phyloP scores from a whole-genome alignment of 805 yeast genomes.

The Schwanniomyces yamadae region DNA sequence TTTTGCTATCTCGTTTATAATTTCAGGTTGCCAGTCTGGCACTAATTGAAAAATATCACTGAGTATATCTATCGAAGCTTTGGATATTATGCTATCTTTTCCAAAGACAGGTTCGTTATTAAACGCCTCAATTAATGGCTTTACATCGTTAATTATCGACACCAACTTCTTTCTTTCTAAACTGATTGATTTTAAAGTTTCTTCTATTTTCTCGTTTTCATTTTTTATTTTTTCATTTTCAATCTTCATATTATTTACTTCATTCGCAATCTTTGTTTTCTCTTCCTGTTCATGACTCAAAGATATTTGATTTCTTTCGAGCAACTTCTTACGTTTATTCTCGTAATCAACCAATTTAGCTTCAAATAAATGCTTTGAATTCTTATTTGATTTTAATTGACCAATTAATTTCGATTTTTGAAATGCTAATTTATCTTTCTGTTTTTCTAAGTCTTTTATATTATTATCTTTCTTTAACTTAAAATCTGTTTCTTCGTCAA shows the following conservation, averaged over 20 bases:
- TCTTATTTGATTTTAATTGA: slow-evolving; percentile 20
- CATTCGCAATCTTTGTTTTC: slow-evolving; percentile 17
- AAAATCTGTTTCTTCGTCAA: slow-evolving; percentile 33
- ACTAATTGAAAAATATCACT: slow-evolving; percentile 21
- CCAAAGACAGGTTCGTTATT: slow-evolving; percentile 21
- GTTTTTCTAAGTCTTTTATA: slow-evolving; percentile 30
- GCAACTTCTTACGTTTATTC: slow-evolving; percentile 17
- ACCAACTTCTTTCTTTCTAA: slow-evolving; percentile 24
- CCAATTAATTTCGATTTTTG: slow-evolving; percentile 28
- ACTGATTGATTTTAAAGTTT: slow-evolving; percentile 16
- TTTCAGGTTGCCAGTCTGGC: slow-evolving; percentile 37
- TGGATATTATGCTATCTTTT: slow-evolving; percentile 30
- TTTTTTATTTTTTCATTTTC: slow-evolving; percentile 18
- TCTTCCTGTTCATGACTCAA: slow-evolving; percentile 24
- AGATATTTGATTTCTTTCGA: slow-evolving; percentile 22
- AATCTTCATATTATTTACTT: slow-evolving; percentile 11
- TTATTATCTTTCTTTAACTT: slow-evolving; percentile 28
- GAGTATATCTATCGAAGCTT: slow-evolving; percentile 25
- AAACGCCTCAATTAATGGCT: slow-evolving; percentile 25
- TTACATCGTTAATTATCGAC: slow-evolving; percentile 15
- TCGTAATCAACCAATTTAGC: slow-evolving; percentile 19
- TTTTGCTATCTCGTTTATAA: slow-evolving; percentile 24
- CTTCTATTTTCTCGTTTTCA: slow-evolving; percentile 27
- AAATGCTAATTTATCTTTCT: slow-evolving; percentile 32
- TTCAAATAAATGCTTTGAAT: slow-evolving; percentile 17